phyloP scores from a whole-genome alignment of 345 rosid genomes.

The Lumnitzera racemosa region DNA sequence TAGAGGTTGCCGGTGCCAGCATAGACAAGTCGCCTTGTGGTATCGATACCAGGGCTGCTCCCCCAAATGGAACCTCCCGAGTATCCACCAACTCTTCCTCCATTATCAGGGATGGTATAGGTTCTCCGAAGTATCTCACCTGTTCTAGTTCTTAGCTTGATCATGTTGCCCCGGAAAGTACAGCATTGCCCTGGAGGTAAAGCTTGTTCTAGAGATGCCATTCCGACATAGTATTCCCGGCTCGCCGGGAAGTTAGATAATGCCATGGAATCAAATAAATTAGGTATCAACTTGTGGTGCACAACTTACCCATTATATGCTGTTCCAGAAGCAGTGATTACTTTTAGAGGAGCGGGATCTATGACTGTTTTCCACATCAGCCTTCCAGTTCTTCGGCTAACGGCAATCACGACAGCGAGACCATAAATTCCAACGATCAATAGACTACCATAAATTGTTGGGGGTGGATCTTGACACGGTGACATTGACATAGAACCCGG shows the following conservation, averaged over 20 bases:
- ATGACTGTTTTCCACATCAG: slow-evolving; percentile 32
- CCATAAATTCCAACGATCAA: slow-evolving; percentile 34
- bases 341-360: slow-evolving; percentile 22
- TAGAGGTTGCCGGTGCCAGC: slow-evolving; percentile 36
- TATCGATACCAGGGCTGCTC: slow-evolving; percentile 43
- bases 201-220: slow-evolving; percentile 29
- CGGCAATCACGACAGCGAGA: slow-evolving; percentile 35
- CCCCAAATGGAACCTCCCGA: slow-evolving; percentile 41
- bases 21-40: slow-evolving; percentile 23
- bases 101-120: slow-evolving; percentile 36
- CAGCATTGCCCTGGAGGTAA: slow-evolving; percentile 25
- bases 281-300: too few relatives aligned
- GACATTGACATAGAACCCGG: slow-evolving; percentile 15
- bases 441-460: slow-evolving; percentile 22
- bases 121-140: slow-evolving; percentile 22
- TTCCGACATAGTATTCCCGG: slow-evolving; percentile 26
- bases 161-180: slow-evolving; percentile 35
- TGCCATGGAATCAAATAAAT: not conserved
- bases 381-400: slow-evolving; percentile 21
- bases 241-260: not conserved
- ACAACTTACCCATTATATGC: slow-evolving; percentile 22
- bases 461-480: slow-evolving; percentile 41
- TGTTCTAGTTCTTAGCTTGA: slow-evolving; percentile 11
- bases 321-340: slow-evolving; percentile 40
- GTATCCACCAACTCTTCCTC: slow-evolving; percentile 29